Conservation (phyloP, 768 basidiomycete species). For the Leccinum longicurvipes region DNA sequence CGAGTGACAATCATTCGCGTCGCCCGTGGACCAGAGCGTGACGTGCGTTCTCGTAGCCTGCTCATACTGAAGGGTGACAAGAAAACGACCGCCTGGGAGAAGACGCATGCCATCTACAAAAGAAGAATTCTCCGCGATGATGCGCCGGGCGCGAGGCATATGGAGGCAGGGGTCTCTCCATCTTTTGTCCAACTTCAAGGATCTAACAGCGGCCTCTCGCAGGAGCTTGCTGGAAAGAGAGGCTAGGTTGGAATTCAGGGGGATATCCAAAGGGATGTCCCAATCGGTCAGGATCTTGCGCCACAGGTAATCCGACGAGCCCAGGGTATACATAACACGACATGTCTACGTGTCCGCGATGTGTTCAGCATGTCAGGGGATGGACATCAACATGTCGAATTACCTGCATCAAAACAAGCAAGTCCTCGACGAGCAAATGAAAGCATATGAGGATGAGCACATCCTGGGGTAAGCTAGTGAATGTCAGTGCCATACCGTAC, state of each 20-base stretch:
- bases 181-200: slow-evolving; percentile 48
- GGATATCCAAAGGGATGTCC: slow-evolving; percentile 42
- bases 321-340: slow-evolving; percentile 56
- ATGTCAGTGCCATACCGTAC: slow-evolving; percentile 6
- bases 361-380: slow-evolving; percentile 12
- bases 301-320: slow-evolving; percentile 53
- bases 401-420: slow-evolving; percentile 51
- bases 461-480: slow-evolving; percentile 42
- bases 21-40: slow-evolving; percentile 43
- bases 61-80: slow-evolving; percentile 42
- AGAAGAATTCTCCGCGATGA: slow-evolving; percentile 33
- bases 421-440: slow-evolving; percentile 35
- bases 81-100: slow-evolving; percentile 46
- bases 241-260: slow-evolving; percentile 29
- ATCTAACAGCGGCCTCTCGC: slow-evolving; percentile 39
- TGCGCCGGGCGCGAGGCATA: slow-evolving; percentile 36
- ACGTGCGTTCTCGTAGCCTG: slow-evolving; percentile 36
- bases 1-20: slow-evolving; percentile 24
- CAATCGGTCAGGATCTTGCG: slow-evolving; percentile 36
- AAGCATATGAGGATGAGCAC: slow-evolving; percentile 39
- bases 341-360: slow-evolving; percentile 46
- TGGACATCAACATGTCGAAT: slow-evolving; percentile 5
- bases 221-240: slow-evolving; percentile 39
- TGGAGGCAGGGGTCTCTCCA: slow-evolving; percentile 41
- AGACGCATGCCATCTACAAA: slow-evolving; percentile 46